phyloP scores from a whole-genome alignment of 768 basidiomycete species.

The Auriculariales sp. region DNA sequence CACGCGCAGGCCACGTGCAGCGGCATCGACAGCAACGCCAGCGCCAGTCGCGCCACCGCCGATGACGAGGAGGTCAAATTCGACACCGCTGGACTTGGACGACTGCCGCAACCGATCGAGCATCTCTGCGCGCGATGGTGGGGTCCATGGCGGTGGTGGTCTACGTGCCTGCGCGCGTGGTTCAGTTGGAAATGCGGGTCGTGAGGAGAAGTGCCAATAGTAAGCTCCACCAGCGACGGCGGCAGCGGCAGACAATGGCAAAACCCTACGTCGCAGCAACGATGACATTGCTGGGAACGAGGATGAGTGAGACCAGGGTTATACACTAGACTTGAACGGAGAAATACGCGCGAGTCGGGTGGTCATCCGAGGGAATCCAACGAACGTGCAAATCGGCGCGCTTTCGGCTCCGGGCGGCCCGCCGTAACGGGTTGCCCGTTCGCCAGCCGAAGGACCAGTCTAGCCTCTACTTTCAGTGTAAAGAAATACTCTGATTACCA shows the following conservation, averaged over 20 bases:
- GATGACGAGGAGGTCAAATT: constrained; percentile 71
- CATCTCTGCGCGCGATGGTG: constrained; percentile 56
- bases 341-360: no score
- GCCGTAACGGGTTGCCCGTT: no score
- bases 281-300: neutral
- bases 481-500: no score
- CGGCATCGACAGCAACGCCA: constrained; percentile 93
- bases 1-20: constrained; percentile 79
- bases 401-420: no score
- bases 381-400: no score
- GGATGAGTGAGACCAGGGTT: neutral
- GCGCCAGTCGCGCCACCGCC: constrained; percentile 95
- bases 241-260: neutral
- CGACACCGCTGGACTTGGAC: constrained; percentile 17
- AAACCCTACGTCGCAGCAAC: neutral
- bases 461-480: no score
- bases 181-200: neutral
- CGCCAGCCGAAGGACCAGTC: no score
- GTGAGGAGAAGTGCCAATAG: neutral
- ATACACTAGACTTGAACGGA: no score
- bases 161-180: constrained; percentile 38
- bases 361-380: no score
- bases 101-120: constrained; percentile 40
- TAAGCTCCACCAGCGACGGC: neutral
- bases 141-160: constrained; percentile 68